These are phyloP conservation scores for Seiridium cupressi DNA, from an alignment of 2,329 filamentous ascomycete genomes.

Conservation along the genomic window DNA sequence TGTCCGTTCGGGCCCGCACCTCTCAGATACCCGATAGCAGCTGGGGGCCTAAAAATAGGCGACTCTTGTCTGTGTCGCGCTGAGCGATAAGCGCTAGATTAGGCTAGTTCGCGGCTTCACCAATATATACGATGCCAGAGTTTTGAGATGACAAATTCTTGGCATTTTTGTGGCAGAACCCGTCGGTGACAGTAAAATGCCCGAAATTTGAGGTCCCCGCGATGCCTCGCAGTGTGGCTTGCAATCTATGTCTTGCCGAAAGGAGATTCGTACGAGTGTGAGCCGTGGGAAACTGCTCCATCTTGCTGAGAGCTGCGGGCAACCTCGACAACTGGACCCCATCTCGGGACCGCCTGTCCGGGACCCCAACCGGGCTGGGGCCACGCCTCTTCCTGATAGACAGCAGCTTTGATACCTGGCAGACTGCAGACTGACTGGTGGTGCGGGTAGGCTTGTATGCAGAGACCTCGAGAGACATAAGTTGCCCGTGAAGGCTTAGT, in stretches of 20 bases:
- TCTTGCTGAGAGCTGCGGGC: background rate
- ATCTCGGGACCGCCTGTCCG: background rate
- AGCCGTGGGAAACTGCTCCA: background rate
- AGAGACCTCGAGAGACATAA: too few species aligned
- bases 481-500: too few species aligned
- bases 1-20: too few species aligned
- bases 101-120: background rate
- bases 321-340: background rate
- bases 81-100: background rate
- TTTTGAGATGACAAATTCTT: background rate
- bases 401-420: too few species aligned
- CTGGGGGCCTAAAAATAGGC: slow-evolving; percentile 1
- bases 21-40: background rate
- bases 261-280: too few species aligned
- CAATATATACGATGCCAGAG: background rate
- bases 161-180: background rate
- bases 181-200: too few species aligned
- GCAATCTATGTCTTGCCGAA: too few species aligned
- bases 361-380: background rate
- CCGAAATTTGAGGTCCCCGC: too few species aligned
- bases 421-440: too few species aligned
- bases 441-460: too few species aligned
- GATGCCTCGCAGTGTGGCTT: too few species aligned
- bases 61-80: background rate
- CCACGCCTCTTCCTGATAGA: background rate